Base-by-base conservation (phyloP, 371 early-diverging fungal genomes). In the Nosema muscidifuracis region DNA sequence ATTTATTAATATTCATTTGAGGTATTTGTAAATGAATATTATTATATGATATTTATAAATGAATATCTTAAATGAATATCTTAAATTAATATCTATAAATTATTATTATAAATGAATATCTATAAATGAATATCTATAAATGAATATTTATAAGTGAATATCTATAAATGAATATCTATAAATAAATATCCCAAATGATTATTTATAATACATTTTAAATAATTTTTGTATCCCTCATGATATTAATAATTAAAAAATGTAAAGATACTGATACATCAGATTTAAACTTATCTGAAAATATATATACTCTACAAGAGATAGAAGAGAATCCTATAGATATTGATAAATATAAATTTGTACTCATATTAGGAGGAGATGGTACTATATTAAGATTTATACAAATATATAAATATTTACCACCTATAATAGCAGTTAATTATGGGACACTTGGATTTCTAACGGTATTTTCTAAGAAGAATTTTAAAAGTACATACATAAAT, bases 301-400 rank as follows among this genome's bases (percentile, higher is more conserved):
- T 56, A 13, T 24, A 15, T 10, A 31, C 10, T 26, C 28, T 56
- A 30, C 9, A 56, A 56, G 33, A 56, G 2, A 24, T 56, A 56
- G 10, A 30, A 30, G 12, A 12, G 6, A 13, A 6, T 24, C 6
- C 10, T 24, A 4, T 30, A 13, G 30, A 28, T 13, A 2, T 56
- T 13, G 26, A 24, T 30, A 20, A 36, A 4, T 71, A 72, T 34
- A 47, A 26, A 18, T 66, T 34, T 16, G 53, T 76, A n/a, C 30
- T 79, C 18, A 56, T 71, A 7, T 30, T 76, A 10, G 74, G 73
- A 24, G 80, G 80, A 16, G 80, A 79, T 67, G 80, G 80, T n/a
- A 71, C 74, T 43, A 61, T 79, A 3, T 66, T 79, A 6, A 68
- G 76, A 33, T 9, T 42, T 20, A 26, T 51, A 13, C 31, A 58